A percentile compares a stretch with the other conserved stretches of the same genome.
Evolutionary conservation across 164 flowering plant species (phyloP).

Genomic region (Santalum album): DNA sequence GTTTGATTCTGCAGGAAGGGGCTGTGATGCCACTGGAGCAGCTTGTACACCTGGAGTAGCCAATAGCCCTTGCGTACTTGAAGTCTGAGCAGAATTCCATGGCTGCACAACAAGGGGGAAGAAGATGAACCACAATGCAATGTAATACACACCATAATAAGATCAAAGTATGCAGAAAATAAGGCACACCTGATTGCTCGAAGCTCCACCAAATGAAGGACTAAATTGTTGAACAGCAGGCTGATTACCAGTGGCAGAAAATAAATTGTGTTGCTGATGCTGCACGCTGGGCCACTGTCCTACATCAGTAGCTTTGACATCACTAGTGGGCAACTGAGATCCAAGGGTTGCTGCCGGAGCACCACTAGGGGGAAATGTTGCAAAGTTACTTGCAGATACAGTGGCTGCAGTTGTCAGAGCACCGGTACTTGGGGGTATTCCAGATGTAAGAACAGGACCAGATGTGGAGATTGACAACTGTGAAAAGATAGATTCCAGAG

Average conservation of each 20-base stretch:
- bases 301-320: constrained; percentile 18
- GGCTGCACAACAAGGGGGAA: constrained; percentile 29
- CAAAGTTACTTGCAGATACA: background rate
- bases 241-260: constrained; percentile 24
- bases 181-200: constrained; percentile 47
- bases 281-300: constrained; percentile 44
- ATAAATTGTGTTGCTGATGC: constrained; percentile 37
- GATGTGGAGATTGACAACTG: constrained; percentile 47
- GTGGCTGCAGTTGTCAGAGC: constrained; percentile 8
- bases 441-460: constrained; percentile 23
- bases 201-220: constrained; percentile 25
- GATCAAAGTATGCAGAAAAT: background rate
- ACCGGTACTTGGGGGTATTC: constrained; percentile 8
- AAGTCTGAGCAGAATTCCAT: constrained; percentile 28
- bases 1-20: constrained; percentile 31
- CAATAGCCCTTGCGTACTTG: constrained; percentile 36
- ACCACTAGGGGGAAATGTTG: constrained; percentile 1
- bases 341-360: constrained; percentile 16
- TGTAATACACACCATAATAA: background rate
- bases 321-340: constrained; percentile 1
- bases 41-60: constrained; percentile 20
- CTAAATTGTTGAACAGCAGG: constrained; percentile 24
- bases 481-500: constrained; percentile 51
- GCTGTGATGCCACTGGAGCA: constrained; percentile 27
- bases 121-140: background rate